Evolutionary conservation across 768 basidiomycete genomes (phyloP), one percentile per base, ranked within the genome.

Genomic region (Leucocoprinus leucothites): DNA sequence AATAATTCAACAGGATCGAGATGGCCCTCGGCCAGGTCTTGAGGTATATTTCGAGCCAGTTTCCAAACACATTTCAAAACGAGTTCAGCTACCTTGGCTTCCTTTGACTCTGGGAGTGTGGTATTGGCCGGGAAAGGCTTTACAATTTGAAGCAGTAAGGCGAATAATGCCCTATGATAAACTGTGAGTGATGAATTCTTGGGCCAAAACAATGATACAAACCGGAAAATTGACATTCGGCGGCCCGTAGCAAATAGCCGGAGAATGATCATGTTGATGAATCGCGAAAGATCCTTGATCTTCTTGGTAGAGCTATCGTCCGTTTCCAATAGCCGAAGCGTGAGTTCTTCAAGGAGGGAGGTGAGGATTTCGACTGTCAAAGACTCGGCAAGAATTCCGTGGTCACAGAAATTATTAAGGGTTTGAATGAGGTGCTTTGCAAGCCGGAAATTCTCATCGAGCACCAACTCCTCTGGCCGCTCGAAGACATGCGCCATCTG

Each of bases 11-110:
- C 86, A 18, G 94, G 89, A 66, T 93, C 89, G 34, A 99, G 77
- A 18, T 83, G 78, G 3, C 82, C 76, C 41, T 92, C 88, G 59
- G 82, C 82, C 44, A 99, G 79, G 67, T 95, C 93, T 64, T 94
- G 91, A 4, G 94, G 94, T 46, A 98, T 92, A 60, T 92, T 95
- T 60, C 95, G 81, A 4, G 94, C 94, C 53, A 98, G 74, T 72
- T 99, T 99, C 97, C 97, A 98, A 24, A 99, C 84, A 70, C 97
- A 99, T 75, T 98, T 96, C 56, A 94, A 71, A 16, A 93, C 92
- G 19, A 98, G 81, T 68, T 98, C 95, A 1, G 94, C 92, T 18
- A 98, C 89, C 62, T 89, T 90, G 0, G 89, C 82, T 62, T 91
- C 90, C 59, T 89, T 86, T 2, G 92, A 88, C 40, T 94, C 87